Conservation (phyloP, 352 stramenopile species). For the Aphanomyces invadans region DNA sequence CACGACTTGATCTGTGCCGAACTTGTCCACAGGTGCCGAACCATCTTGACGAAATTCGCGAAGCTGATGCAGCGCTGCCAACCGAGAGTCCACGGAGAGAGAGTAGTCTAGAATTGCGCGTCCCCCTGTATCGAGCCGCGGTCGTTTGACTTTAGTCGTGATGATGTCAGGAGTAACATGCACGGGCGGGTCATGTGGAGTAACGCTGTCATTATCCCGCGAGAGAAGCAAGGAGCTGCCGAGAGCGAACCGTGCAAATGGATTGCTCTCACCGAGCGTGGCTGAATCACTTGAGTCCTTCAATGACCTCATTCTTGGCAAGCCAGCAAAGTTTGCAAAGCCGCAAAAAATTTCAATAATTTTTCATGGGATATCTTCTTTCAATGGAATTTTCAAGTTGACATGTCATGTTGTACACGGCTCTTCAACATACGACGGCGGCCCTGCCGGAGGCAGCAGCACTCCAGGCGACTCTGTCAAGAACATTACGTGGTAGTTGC, state of each 20-base stretch:
- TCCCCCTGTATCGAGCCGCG: neutral
- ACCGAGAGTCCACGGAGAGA: neutral
- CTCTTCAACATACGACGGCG: neutral
- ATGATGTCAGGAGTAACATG: neutral
- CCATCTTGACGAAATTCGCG: neutral
- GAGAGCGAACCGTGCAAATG: neutral
- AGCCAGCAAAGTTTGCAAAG: too few relatives aligned
- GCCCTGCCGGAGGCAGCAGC: neutral
- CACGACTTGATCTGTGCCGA: conserved; percentile 1
- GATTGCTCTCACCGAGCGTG: neutral
- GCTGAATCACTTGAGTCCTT: neutral
- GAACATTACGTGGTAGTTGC: conserved; percentile 2
- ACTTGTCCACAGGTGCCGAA: conserved; percentile 3
- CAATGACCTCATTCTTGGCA: too few relatives aligned
- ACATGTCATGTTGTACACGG: too few relatives aligned
- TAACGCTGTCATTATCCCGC: neutral
- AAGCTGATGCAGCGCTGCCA: neutral
- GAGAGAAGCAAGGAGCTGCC: neutral
- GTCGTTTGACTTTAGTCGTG: neutral
- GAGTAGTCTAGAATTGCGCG: neutral
- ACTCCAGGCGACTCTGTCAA: neutral
- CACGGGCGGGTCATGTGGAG: too few relatives aligned
- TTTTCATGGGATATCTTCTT: too few relatives aligned
- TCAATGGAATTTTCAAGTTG: neutral
- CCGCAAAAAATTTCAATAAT: too few relatives aligned